phyloP scores from a whole-genome alignment of 768 basidiomycete genomes.

The Boletus reticulatus region DNA sequence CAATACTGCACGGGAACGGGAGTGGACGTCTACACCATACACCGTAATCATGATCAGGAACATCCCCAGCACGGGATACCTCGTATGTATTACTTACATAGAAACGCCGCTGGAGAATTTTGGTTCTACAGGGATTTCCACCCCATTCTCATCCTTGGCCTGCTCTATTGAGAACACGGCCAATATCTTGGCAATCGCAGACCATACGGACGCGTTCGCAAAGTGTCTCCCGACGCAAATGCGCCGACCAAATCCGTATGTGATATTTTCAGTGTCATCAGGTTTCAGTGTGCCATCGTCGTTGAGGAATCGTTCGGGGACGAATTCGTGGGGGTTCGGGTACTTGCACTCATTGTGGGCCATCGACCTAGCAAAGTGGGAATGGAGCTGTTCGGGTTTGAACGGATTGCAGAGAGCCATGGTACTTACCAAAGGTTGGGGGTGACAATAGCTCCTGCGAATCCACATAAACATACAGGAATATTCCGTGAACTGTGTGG shows the following conservation, averaged over 20 bases:
- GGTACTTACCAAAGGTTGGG: conserved; percentile 19
- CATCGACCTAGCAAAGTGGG: conserved; percentile 20
- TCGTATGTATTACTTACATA: conserved; percentile 8
- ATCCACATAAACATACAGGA: not conserved
- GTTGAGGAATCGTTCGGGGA: conserved; percentile 41
- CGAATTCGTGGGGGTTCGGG: conserved; percentile 36
- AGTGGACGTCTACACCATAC: conserved; percentile 8
- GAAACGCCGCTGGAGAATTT: conserved; percentile 1
- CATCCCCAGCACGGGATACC: not conserved
- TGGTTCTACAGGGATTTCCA: conserved; percentile 18
- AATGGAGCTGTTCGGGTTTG: not conserved
- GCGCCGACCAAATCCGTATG: conserved; percentile 30
- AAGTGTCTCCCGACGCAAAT: conserved; percentile 30
- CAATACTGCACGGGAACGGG: conserved; percentile 16
- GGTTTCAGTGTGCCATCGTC: conserved; percentile 17
- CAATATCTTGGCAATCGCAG: conserved; percentile 17
- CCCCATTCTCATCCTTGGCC: conserved; percentile 17
- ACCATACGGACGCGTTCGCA: conserved; percentile 25
- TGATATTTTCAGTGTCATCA: conserved; percentile 8
- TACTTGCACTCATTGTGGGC: conserved; percentile 31
- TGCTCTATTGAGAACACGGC: conserved; percentile 16
- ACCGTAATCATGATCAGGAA: not conserved
- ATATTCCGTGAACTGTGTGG: not conserved
- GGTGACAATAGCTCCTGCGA: conserved; percentile 15
- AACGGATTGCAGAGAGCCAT: not conserved